Evolutionary conservation across 1,284 basidiomycete species (phyloP).

Genomic region (Dichomitus squalens): DNA sequence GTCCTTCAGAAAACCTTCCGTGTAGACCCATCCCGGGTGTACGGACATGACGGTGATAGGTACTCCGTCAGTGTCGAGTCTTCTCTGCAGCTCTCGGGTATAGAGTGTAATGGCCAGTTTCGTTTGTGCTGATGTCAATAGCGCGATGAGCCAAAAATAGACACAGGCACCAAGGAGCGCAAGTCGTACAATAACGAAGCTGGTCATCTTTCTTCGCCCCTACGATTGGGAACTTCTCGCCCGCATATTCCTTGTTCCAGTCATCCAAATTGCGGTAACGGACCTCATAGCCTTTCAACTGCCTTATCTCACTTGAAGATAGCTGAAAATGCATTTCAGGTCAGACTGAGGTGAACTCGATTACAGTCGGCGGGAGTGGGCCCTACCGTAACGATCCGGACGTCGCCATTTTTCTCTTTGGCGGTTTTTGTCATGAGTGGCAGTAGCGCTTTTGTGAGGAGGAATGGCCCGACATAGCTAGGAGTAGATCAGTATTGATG

Average conservation of each 20-base stretch:
- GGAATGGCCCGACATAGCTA: conserved; percentile 50
- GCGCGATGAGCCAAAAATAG: too few relatives aligned
- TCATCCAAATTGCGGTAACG: conserved; percentile 43
- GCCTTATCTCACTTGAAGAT: not conserved
- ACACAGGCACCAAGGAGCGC: too few relatives aligned
- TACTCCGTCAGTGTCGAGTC: conserved; percentile 29
- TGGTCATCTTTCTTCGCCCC: conserved; percentile 18
- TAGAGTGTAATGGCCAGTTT: conserved; percentile 19
- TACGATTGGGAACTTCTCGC: conserved; percentile 21
- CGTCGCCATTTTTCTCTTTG: conserved; percentile 44
- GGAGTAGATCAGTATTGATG: not conserved
- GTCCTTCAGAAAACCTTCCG: conserved; percentile 4
- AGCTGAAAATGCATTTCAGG: conserved; percentile 23
- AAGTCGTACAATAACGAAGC: conserved; percentile 40
- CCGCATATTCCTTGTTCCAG: conserved; percentile 40
- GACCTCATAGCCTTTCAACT: conserved; percentile 3
- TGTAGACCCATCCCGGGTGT: not conserved
- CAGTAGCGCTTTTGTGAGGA: conserved; percentile 50
- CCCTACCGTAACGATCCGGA: conserved; percentile 50
- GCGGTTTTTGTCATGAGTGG: conserved; percentile 50
- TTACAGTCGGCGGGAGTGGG: conserved; percentile 14
- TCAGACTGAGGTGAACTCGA: conserved; percentile 7
- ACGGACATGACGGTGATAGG: conserved; percentile 32
- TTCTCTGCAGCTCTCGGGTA: conserved; percentile 31
- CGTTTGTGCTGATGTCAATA: conserved; percentile 22